Conservation (phyloP, 2,329 filamentous ascomycete species). For the Stagonosporopsis rhizophila region DNA sequence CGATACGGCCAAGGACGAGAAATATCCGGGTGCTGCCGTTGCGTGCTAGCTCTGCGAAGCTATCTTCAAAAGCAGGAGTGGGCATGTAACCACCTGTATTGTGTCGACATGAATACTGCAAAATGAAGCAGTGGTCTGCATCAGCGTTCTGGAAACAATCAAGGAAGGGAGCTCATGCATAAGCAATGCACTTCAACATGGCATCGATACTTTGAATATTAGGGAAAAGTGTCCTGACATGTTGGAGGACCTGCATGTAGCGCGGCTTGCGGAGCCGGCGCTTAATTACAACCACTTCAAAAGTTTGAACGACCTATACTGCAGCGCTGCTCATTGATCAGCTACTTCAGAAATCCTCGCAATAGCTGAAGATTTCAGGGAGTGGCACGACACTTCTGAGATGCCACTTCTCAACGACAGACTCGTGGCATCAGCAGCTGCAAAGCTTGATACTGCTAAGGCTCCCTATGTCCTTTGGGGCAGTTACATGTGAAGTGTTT, state of each 20-base stretch:
- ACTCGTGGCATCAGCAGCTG: constrained; percentile 11
- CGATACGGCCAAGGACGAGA: constrained; percentile 37
- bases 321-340: background rate
- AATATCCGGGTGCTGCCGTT: constrained; percentile 31
- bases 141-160: background rate
- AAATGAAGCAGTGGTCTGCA: background rate
- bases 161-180: no score
- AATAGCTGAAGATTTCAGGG: constrained; percentile 1
- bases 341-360: background rate
- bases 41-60: constrained; percentile 6
- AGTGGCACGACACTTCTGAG: constrained; percentile 4
- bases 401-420: constrained; percentile 6
- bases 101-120: background rate
- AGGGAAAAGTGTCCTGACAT: no score
- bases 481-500: constrained; percentile 9
- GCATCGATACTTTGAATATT: no score
- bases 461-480: constrained; percentile 10
- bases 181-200: no score
- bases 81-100: background rate
- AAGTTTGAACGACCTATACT: background rate
- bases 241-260: no score
- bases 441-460: constrained; percentile 9
- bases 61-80: constrained; percentile 2
- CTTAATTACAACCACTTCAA: no score
- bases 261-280: no score